Conservation (phyloP, 495 filamentous ascomycete species). For the Friedmanniomyces simplex region DNA sequence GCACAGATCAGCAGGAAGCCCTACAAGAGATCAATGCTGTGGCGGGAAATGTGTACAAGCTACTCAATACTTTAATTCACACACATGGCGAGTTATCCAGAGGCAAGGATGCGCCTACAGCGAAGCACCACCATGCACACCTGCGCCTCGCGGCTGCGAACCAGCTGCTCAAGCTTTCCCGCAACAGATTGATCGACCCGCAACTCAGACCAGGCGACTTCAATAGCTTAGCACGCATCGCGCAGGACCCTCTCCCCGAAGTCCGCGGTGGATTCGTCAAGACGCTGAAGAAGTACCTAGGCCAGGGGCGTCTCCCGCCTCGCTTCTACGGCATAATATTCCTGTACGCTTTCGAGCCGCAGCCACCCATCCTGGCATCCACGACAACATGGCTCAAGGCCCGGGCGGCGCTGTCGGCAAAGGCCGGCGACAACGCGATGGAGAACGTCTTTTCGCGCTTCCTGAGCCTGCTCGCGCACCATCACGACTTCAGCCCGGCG, state of each 20-base stretch:
- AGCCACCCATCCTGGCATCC: slow-evolving; percentile 51
- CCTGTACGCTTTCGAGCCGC: slow-evolving; percentile 82
- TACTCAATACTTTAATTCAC: slow-evolving; percentile 63
- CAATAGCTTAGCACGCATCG: slow-evolving; percentile 65
- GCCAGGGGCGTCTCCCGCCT: slow-evolving; percentile 46
- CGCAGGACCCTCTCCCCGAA: slow-evolving; percentile 62
- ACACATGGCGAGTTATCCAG: slow-evolving; percentile 71
- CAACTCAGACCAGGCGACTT: slow-evolving; percentile 61
- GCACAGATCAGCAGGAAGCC: slow-evolving; percentile 30
- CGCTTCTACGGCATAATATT: slow-evolving; percentile 86
- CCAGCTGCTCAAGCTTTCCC: slow-evolving; percentile 74
- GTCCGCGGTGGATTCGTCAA: slow-evolving; percentile 70
- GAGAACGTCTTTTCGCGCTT: slow-evolving; percentile 79
- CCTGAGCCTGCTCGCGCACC: slow-evolving; percentile 83
- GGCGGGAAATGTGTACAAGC: slow-evolving; percentile 59
- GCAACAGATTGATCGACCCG: slow-evolving; percentile 58
- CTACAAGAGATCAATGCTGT: slow-evolving; percentile 51
- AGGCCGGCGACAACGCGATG: slow-evolving; percentile 50
- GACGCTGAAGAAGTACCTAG: slow-evolving; percentile 79
- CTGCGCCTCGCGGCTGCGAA: slow-evolving; percentile 75
- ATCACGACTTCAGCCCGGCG: slow-evolving; percentile 73
- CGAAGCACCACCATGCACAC: slow-evolving; percentile 63
- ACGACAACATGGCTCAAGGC: slow-evolving; percentile 83
- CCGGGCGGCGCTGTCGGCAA: slow-evolving; percentile 44
- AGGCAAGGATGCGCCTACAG: slow-evolving; percentile 56